phyloP scores from a whole-genome alignment of 768 basidiomycete genomes.

The Ramaria sp. region DNA sequence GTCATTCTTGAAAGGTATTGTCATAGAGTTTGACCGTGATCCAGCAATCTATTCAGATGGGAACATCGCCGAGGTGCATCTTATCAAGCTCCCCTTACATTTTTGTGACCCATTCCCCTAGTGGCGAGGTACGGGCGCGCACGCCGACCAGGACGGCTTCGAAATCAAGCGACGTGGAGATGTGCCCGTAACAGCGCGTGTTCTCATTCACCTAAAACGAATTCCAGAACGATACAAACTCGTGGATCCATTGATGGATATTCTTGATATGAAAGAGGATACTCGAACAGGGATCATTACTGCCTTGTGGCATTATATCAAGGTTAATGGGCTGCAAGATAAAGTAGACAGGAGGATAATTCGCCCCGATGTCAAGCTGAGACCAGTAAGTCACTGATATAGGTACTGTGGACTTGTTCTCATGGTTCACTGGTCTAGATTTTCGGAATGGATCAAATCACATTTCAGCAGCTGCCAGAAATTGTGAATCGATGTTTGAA shows the following conservation, averaged over 20 bases:
- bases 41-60: conserved; percentile 69
- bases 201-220: conserved; percentile 83
- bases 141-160: conserved; percentile 71
- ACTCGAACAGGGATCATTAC: conserved; percentile 73
- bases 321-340: conserved; percentile 71
- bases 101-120: conserved; percentile 15
- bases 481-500: conserved; percentile 69
- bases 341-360: conserved; percentile 67
- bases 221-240: conserved; percentile 81
- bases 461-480: conserved; percentile 77
- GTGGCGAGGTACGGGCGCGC: conserved; percentile 20
- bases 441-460: conserved; percentile 57
- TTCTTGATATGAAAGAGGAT: conserved; percentile 78
- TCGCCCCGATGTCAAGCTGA: conserved; percentile 55
- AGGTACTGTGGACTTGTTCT: not conserved
- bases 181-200: conserved; percentile 58
- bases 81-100: conserved; percentile 28
- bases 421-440: conserved; percentile 31
- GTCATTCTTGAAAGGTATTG: conserved; percentile 70
- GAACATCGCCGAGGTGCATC: conserved; percentile 78
- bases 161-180: conserved; percentile 78
- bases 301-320: conserved; percentile 88
- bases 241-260: conserved; percentile 29
- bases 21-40: conserved; percentile 83
- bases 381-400: conserved; percentile 35